A percentile compares a stretch with the other conserved stretches of the same genome.
Conservation (phyloP, 805 yeast genomes). For the Metschnikowia santaceciliae region DNA sequence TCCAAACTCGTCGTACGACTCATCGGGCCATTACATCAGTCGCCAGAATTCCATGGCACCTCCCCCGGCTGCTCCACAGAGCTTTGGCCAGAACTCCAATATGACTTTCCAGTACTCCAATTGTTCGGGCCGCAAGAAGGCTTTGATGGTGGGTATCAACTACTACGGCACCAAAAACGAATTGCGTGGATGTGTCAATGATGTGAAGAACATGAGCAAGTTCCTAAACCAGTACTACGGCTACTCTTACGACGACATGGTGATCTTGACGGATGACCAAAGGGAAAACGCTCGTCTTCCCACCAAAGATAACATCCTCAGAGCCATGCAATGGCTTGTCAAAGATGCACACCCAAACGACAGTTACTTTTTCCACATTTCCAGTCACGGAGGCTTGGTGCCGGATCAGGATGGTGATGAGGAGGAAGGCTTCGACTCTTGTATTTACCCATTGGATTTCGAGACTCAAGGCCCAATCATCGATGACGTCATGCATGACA, state of each 20-base stretch:
- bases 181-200: conserved; percentile 79
- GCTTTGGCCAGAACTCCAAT: conserved; percentile 32
- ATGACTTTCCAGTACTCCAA: conserved; percentile 56
- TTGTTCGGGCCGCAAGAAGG: conserved; percentile 71
- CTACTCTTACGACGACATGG: conserved; percentile 52
- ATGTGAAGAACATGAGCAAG: conserved; percentile 51
- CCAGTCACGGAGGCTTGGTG: conserved; percentile 83
- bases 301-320: conserved; percentile 61
- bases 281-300: conserved; percentile 50
- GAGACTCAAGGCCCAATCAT: conserved; percentile 61
- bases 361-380: conserved; percentile 74
- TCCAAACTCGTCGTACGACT: conserved; percentile 16
- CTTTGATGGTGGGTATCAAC: conserved; percentile 73
- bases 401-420: conserved; percentile 71
- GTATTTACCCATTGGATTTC: conserved; percentile 71
- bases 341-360: conserved; percentile 71
- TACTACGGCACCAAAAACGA: conserved; percentile 61
- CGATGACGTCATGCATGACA: conserved; percentile 71
- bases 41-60: conserved; percentile 4
- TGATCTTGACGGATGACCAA: conserved; percentile 54
- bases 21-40: conserved; percentile 14
- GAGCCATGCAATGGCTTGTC: conserved; percentile 82
- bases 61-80: conserved; percentile 33
- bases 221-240: conserved; percentile 41
- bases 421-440: conserved; percentile 68